Percentiles rank a stretch among this genome's conserved stretches.
Evolutionary conservation across 805 yeast species (phyloP).

Genomic region (Hanseniaspora pseudoguilliermondii): DNA sequence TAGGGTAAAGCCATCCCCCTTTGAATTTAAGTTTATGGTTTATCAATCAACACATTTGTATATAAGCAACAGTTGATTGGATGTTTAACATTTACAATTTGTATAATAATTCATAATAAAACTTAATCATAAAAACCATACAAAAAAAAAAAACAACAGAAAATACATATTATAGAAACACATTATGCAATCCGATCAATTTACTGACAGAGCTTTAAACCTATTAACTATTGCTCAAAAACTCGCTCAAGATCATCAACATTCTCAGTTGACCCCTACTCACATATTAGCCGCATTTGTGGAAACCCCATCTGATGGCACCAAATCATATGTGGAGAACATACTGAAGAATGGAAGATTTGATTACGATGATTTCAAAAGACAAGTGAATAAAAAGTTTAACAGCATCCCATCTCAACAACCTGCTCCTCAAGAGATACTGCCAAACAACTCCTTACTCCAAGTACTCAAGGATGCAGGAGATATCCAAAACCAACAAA

Average conservation of each 20-base stretch:
- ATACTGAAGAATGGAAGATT: constrained; percentile 74
- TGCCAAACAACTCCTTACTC: constrained; percentile 65
- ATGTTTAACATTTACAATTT: too few relatives aligned
- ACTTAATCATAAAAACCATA: not conserved
- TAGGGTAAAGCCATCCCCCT: too few relatives aligned
- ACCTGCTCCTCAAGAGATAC: constrained; percentile 77
- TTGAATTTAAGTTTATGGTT: too few relatives aligned
- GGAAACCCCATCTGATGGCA: constrained; percentile 41
- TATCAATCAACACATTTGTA: too few relatives aligned
- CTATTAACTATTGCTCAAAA: constrained; percentile 68
- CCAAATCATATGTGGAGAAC: constrained; percentile 60
- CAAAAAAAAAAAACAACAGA: not conserved
- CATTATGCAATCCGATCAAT: constrained; percentile 47
- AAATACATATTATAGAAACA: not conserved
- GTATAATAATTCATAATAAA: not conserved
- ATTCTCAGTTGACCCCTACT: constrained; percentile 73
- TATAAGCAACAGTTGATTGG: too few relatives aligned
- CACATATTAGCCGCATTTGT: constrained; percentile 89
- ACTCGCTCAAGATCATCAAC: constrained; percentile 72
- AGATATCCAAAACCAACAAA: constrained; percentile 72
- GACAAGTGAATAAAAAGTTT: constrained; percentile 65
- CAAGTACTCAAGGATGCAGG: constrained; percentile 61
- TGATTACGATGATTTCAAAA: constrained; percentile 71
- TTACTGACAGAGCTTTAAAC: constrained; percentile 84
- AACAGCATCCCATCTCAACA: constrained; percentile 77